These are phyloP conservation scores for Penicillium pancosmium DNA, from an alignment of 495 filamentous ascomycete species.

Conservation along the genomic window DNA sequence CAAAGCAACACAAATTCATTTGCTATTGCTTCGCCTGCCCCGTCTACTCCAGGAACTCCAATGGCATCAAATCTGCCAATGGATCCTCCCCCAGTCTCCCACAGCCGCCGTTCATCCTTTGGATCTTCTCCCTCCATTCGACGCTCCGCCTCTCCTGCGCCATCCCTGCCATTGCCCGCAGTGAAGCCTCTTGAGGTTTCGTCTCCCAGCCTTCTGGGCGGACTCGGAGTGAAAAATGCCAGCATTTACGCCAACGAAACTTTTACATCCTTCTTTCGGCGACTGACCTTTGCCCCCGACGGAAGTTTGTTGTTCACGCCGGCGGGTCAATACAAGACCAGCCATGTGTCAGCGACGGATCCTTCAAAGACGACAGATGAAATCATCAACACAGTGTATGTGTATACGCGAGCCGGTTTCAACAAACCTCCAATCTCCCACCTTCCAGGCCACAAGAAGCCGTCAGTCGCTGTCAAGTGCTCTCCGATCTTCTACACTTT, in stretches of 20 bases:
- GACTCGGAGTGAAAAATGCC: slow-evolving; percentile 75
- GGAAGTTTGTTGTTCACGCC: slow-evolving; percentile 95
- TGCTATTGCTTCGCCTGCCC: slow-evolving; percentile 76
- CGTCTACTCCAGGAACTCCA: slow-evolving; percentile 94
- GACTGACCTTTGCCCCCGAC: slow-evolving; percentile 92
- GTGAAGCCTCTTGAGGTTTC: slow-evolving; percentile 95
- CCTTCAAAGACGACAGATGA: slow-evolving; percentile 76
- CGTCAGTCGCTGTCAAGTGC: slow-evolving; percentile 93
- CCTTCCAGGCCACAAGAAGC: slow-evolving; percentile 96
- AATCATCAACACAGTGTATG: slow-evolving; percentile 95
- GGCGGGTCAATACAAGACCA: slow-evolving; percentile 90
- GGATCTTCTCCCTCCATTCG: slow-evolving; percentile 84
- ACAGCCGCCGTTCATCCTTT: slow-evolving; percentile 93
- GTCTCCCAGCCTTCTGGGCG: slow-evolving; percentile 63
- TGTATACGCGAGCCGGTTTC: slow-evolving; percentile 94
- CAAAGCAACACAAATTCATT: slow-evolving; percentile 60
- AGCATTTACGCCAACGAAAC: slow-evolving; percentile 99
- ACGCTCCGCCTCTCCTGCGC: slow-evolving; percentile 91
- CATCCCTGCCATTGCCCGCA: slow-evolving; percentile 90
- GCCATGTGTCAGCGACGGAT: slow-evolving; percentile 68
- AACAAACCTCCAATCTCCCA: slow-evolving; percentile 98
- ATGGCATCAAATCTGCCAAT: slow-evolving; percentile 88
- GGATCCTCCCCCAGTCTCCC: slow-evolving; percentile 92
- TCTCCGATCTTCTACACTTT: slow-evolving; percentile 88
- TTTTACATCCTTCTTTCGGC: slow-evolving; percentile 94